A percentile compares a stretch with the other conserved stretches of the same genome.
These are phyloP conservation scores for Arthroderma sp. DNA, from an alignment of 2,329 filamentous ascomycete species.

Conservation along the genomic window DNA sequence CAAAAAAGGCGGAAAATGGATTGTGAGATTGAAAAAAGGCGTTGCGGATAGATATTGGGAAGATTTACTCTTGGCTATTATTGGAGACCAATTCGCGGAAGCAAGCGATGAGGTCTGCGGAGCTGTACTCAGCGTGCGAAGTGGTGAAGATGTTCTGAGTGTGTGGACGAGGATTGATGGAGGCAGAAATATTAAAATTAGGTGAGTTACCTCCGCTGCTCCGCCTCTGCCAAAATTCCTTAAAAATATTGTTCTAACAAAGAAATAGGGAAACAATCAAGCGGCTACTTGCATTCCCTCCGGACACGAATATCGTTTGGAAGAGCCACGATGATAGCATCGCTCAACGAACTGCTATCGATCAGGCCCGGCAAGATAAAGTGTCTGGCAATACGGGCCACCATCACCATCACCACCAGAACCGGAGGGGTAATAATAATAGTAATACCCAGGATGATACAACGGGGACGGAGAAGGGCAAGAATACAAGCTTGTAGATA, in stretches of 20 bases:
- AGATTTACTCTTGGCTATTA: constrained; percentile 74
- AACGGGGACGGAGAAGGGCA: constrained; percentile 27
- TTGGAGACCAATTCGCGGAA: constrained; percentile 89
- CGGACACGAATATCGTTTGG: constrained; percentile 84
- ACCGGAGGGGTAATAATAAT: constrained; percentile 28
- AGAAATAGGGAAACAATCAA: constrained; percentile 74
- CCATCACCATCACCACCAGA: constrained; percentile 13
- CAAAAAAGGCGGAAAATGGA: constrained; percentile 93
- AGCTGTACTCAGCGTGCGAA: constrained; percentile 83
- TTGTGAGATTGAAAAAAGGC: constrained; percentile 91
- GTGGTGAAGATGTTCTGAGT: constrained; percentile 92
- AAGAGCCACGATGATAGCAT: constrained; percentile 96
- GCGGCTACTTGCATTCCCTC: constrained; percentile 69
- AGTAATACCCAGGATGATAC: constrained; percentile 31
- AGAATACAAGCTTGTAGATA: constrained; percentile 22
- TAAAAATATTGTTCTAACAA: constrained; percentile 15
- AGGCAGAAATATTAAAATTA: constrained; percentile 87
- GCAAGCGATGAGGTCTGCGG: constrained; percentile 90
- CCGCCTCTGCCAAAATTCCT: neutral
- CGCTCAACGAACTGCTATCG: constrained; percentile 75
- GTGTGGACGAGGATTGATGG: constrained; percentile 95
- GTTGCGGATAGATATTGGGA: constrained; percentile 96
- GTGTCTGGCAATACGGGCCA: constrained; percentile 25
- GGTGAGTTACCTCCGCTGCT: constrained; percentile 42
- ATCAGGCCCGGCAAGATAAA: constrained; percentile 85